phyloP scores from a whole-genome alignment of 345 rosid genomes.

The Cardiospermum halicacabum region DNA sequence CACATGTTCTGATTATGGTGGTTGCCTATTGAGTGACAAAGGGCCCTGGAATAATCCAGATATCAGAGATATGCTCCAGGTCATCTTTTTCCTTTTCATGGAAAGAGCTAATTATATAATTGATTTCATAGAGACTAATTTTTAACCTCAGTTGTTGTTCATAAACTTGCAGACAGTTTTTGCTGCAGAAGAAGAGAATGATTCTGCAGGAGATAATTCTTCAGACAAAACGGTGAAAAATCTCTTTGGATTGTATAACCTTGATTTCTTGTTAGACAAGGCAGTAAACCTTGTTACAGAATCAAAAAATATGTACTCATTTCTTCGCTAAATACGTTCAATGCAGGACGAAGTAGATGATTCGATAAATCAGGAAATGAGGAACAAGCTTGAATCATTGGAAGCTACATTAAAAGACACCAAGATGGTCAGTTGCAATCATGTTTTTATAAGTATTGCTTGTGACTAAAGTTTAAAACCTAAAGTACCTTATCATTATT shows the following conservation, averaged over 20 bases:
- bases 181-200: conserved; percentile 23
- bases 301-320: not conserved
- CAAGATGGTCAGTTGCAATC: conserved; percentile 26
- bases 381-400: conserved; percentile 21
- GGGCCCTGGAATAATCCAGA: conserved; percentile 74
- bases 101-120: too few species aligned
- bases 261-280: not conserved
- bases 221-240: conserved; percentile 16
- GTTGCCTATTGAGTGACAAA: conserved; percentile 55
- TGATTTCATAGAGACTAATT: too few species aligned
- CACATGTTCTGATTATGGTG: conserved; percentile 53
- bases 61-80: conserved; percentile 42
- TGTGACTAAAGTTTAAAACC: conserved; percentile 5
- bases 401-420: conserved; percentile 26
- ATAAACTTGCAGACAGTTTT: conserved; percentile 29
- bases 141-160: not conserved
- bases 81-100: conserved; percentile 17
- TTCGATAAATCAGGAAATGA: not conserved
- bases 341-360: conserved; percentile 23
- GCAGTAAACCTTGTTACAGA: not conserved
- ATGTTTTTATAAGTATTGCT: not conserved
- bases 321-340: not conserved
- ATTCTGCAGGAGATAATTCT: conserved; percentile 16
- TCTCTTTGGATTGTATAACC: not conserved
- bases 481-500: not conserved